Evolutionary conservation across 108 stramenopile genomes (phyloP).

Genomic region (Cylindrotheca closterium): DNA sequence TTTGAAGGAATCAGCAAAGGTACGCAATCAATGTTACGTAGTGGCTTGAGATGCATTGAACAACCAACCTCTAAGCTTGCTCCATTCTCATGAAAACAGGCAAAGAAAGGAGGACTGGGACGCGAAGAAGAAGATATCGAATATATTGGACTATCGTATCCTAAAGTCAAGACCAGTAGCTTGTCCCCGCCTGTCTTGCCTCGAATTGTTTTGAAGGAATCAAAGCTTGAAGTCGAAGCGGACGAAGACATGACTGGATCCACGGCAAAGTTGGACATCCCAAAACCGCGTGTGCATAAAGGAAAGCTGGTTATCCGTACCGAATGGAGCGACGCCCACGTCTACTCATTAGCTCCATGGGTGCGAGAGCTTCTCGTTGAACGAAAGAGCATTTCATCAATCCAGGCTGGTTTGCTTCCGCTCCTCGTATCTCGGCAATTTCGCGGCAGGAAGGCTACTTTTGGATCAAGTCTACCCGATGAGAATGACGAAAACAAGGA

Average conservation of each 20-base stretch:
- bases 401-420: conserved; percentile 72
- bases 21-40: conserved; percentile 15
- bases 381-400: conserved; percentile 35
- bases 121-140: conserved; percentile 86
- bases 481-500: conserved; percentile 20
- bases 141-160: conserved; percentile 67
- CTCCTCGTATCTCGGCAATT: conserved; percentile 74
- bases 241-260: conserved; percentile 70
- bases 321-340: conserved; percentile 72
- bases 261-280: conserved; percentile 66
- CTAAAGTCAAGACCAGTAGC: conserved; percentile 26
- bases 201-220: conserved; percentile 71
- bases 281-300: conserved; percentile 57
- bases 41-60: not conserved
- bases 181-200: conserved; percentile 12
- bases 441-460: conserved; percentile 62
- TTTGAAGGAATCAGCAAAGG: conserved; percentile 79
- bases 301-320: conserved; percentile 36
- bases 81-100: conserved; percentile 13
- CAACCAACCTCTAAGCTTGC: not conserved
- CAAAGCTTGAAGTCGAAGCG: conserved; percentile 71
- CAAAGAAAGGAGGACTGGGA: conserved; percentile 65
- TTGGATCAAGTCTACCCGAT: conserved; percentile 34
- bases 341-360: conserved; percentile 83
- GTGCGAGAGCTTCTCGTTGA: conserved; percentile 56